These are phyloP conservation scores for Escovopsis sp. DNA, from an alignment of 2,329 filamentous ascomycete genomes.

Conservation along the genomic window DNA sequence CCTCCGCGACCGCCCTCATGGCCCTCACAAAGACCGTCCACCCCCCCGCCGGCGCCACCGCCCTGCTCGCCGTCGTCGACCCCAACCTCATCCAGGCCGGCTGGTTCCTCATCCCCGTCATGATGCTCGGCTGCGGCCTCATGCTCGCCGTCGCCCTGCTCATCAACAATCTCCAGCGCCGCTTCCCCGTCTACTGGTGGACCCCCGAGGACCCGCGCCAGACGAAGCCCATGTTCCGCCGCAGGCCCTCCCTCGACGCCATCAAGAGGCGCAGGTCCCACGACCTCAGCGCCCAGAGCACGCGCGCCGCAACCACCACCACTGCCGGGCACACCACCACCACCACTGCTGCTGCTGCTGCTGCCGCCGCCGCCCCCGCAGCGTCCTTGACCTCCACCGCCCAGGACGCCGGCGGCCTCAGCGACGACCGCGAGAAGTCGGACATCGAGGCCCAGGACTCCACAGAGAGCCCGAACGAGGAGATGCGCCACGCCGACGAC, in stretches of 20 bases:
- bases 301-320: neutral
- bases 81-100: conserved; percentile 38
- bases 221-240: conserved; percentile 3
- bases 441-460: conserved; percentile 7
- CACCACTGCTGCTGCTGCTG: too few relatives aligned
- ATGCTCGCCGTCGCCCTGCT: conserved; percentile 50
- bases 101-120: conserved; percentile 53
- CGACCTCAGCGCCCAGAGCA: conserved; percentile 5
- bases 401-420: neutral
- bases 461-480: conserved; percentile 6
- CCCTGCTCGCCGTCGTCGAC: conserved; percentile 51
- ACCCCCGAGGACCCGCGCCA: conserved; percentile 24
- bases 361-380: too few relatives aligned
- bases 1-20: conserved; percentile 49
- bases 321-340: too few relatives aligned
- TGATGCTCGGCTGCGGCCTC: conserved; percentile 43
- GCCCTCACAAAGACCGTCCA: conserved; percentile 56
- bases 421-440: conserved; percentile 4
- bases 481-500: conserved; percentile 10
- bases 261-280: neutral
- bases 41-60: conserved; percentile 61
- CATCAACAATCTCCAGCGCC: conserved; percentile 54
- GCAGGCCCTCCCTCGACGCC: conserved; percentile 4
- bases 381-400: too few relatives aligned
- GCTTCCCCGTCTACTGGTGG: conserved; percentile 61